phyloP scores from a whole-genome alignment of 2,329 filamentous ascomycete genomes.

The Penicillium frequentans region DNA sequence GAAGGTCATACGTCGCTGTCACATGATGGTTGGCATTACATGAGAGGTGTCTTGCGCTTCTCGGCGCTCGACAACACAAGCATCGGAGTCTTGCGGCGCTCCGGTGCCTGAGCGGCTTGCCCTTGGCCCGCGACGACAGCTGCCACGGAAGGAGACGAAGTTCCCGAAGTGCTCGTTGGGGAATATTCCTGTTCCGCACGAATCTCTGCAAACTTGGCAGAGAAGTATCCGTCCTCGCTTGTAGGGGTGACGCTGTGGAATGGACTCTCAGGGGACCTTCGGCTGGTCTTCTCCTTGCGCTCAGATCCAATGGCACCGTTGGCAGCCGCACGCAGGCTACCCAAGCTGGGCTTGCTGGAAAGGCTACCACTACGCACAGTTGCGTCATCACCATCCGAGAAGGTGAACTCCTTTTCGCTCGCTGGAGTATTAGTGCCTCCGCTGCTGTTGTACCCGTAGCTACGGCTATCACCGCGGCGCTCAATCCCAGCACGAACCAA shows the following conservation, averaged over 20 bases:
- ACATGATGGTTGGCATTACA: conserved; percentile 48
- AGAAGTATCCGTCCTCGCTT: conserved; percentile 60
- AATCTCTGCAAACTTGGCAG: conserved; percentile 56
- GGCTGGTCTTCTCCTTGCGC: conserved; percentile 67
- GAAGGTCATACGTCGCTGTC: conserved; percentile 36
- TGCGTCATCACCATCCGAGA: conserved; percentile 74
- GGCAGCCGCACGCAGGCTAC: conserved; percentile 73
- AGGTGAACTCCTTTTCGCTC: conserved; percentile 73
- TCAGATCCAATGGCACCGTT: conserved; percentile 88
- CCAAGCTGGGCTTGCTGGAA: conserved; percentile 70
- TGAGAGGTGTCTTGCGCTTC: conserved; percentile 77
- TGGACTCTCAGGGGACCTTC: conserved; percentile 53
- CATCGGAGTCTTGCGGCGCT: conserved; percentile 79
- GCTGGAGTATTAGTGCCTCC: conserved; percentile 83
- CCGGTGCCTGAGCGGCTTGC: conserved; percentile 54
- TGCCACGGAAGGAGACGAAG: conserved; percentile 38
- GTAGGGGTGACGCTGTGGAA: conserved; percentile 65
- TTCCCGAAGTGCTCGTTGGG: conserved; percentile 22
- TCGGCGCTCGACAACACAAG: conserved; percentile 85
- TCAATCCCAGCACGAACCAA: conserved; percentile 86
- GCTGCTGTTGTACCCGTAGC: conserved; percentile 62
- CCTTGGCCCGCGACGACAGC: conserved; percentile 53
- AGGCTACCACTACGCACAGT: conserved; percentile 76
- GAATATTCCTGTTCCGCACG: conserved; percentile 39
- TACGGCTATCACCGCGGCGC: conserved; percentile 71